Base-by-base conservation (phyloP, 108 stramenopile species). In the Craspedostauros australis region DNA sequence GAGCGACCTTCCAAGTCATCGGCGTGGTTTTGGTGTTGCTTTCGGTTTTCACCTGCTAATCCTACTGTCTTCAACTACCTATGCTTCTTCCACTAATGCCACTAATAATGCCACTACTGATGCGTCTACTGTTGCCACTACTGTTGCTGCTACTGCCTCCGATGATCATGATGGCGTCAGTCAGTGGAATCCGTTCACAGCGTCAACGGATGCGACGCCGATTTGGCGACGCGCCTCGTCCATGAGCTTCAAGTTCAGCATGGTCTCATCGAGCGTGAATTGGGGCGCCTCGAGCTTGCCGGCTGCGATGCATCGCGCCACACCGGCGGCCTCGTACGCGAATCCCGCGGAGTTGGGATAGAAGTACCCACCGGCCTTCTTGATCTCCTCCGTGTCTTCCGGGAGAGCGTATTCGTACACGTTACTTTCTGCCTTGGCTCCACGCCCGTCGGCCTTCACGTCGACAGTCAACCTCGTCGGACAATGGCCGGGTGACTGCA, bases 321-420 rank as follows among this genome's bases (percentile, higher is more conserved):
- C 82, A 14, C 87, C 91, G 9, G 75, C 85, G 2, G 91, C 91
- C 50, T 93, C 91, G 49, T 87, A 93, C 16, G 44, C 52, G 19
- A 93, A 85, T 1, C 91, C 91, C 8, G 72, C 64, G 18, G 67
- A 70, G 65, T 93, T 93, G 3, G 91, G 91, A 54, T 86, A 93
- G 43, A 77, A 57, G 54, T 63, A 93, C 2, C 84, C 90, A 28
- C 90, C 90, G 8, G 77, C 62, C 21, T 55, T 29, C 7, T 53
- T 52, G 32, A 73, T 66, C 28, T 78, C 84, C 20, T 68, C 50
- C 4, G 84, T 76, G 26, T 77, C 73, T 38, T 54, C 57, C 7
- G 84, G 84, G 22, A 85, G 20, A 18, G 76, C 71, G 64, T 70
- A 85, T 29, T 80, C 62, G 39, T 37, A 79, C 19, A 21, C 41